phyloP scores from a whole-genome alignment of 1,139 yeast species.

The Protomyces lactucae-debilis region DNA sequence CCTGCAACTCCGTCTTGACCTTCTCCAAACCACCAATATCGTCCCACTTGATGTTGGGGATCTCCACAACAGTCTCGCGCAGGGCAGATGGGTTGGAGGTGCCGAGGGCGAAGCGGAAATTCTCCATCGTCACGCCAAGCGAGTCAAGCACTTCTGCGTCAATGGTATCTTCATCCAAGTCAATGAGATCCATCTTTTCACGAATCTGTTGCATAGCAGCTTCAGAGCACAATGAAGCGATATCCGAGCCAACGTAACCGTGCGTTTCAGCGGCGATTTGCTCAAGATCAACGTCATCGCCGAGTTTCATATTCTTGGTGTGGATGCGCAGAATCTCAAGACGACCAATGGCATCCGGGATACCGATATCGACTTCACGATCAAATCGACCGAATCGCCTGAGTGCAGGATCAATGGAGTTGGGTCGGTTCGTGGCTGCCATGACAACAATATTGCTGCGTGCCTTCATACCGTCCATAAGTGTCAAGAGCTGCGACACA shows the following conservation, averaged over 20 bases:
- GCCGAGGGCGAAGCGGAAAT: slow-evolving; percentile 95
- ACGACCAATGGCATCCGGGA: slow-evolving; percentile 98
- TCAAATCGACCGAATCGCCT: slow-evolving; percentile 99
- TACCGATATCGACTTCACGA: slow-evolving; percentile 98
- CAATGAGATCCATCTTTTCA: slow-evolving; percentile 98
- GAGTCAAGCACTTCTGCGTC: slow-evolving; percentile 97
- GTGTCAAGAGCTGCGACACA: slow-evolving; percentile 90
- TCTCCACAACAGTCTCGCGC: slow-evolving; percentile 98
- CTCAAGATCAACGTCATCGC: slow-evolving; percentile 91
- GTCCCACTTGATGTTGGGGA: slow-evolving; percentile 97
- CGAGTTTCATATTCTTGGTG: slow-evolving; percentile 96
- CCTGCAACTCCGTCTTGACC: slow-evolving; percentile 93
- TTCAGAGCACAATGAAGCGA: slow-evolving; percentile 93
- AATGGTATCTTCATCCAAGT: slow-evolving; percentile 93
- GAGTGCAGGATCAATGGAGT: slow-evolving; percentile 95
- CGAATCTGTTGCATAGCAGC: slow-evolving; percentile 99
- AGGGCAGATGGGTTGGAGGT: slow-evolving; percentile 98
- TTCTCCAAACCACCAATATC: slow-evolving; percentile 94
- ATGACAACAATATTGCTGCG: slow-evolving; percentile 94
- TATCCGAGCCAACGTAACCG: slow-evolving; percentile 97
- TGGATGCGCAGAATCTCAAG: slow-evolving; percentile 88
- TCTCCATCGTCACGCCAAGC: slow-evolving; percentile 97
- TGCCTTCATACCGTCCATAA: slow-evolving; percentile 99
- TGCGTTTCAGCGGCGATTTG: slow-evolving; percentile 87
- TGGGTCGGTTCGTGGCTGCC: slow-evolving; percentile 94